Evolutionary conservation across 208 protist species (phyloP).

Genomic region (Porcisia deanei): DNA sequence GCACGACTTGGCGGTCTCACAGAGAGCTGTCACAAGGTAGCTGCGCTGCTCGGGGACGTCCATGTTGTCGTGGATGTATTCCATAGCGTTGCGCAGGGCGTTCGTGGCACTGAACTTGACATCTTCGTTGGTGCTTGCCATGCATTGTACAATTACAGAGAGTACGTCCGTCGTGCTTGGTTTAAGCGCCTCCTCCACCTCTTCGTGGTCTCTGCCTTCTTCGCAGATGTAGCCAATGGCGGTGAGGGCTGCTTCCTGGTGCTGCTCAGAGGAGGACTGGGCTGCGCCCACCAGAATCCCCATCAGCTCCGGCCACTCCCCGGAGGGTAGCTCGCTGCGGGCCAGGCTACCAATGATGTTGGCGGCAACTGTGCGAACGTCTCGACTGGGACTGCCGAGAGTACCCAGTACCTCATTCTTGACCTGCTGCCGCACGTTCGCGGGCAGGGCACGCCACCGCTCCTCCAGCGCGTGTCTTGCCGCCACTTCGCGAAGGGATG

Average conservation of each 20-base stretch:
- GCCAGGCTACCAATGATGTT: constrained; percentile 96
- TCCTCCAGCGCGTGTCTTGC: constrained; percentile 62
- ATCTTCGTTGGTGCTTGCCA: constrained; percentile 73
- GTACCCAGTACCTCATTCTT: constrained; percentile 79
- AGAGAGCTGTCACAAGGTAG: constrained; percentile 92
- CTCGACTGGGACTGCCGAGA: constrained; percentile 69
- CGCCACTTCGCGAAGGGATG: constrained; percentile 78
- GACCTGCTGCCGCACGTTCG: constrained; percentile 58
- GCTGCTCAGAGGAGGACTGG: constrained; percentile 42
- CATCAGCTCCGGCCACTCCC: constrained; percentile 95
- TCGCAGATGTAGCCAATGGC: constrained; percentile 98
- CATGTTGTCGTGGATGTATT: constrained; percentile 96
- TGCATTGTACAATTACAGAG: constrained; percentile 89
- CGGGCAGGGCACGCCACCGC: constrained; percentile 66
- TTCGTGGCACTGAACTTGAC: constrained; percentile 91
- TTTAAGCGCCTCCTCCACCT: constrained; percentile 64
- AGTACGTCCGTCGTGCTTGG: constrained; percentile 89
- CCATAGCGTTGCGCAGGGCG: constrained; percentile 95
- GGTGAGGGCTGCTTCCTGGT: constrained; percentile 94
- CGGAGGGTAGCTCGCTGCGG: constrained; percentile 94
- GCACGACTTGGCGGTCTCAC: constrained; percentile 48
- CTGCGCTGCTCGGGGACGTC: constrained; percentile 89
- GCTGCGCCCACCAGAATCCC: constrained; percentile 78
- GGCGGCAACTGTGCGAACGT: constrained; percentile 92
- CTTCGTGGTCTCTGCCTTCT: constrained; percentile 83